Base-by-base conservation (phyloP, 768 basidiomycete genomes). In the Boletus eberwhitei region DNA sequence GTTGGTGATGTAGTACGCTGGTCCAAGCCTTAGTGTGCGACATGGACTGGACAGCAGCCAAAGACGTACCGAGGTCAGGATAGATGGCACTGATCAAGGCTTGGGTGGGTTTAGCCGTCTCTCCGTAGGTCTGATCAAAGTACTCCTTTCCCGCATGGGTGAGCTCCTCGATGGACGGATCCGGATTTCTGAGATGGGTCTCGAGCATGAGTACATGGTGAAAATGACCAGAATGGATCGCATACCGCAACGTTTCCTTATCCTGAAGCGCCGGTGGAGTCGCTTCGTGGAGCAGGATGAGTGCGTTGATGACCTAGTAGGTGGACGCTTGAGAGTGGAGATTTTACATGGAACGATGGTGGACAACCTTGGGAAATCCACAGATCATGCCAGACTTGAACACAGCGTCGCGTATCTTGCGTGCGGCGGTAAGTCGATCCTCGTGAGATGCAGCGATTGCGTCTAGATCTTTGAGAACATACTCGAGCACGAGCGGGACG, bases 361-460 rank as follows among this genome's bases (percentile, higher is more conserved):
- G 40, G 36, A 21, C 56, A 59, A 85, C 86, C 71, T 77, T 81
- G 3, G 84, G 77, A 60, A 80, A 82, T 8, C 86, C 86, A 50
- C 74, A 73, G 19, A 79, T 73, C 58, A 84, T 61, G 4, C 83
- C 86, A 5, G 80, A 76, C 63, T 86, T 85, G 70, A 88, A 79
- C 6, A 87, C 57, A 1, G 79, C 80, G 55, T 88, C 86, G 31
- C 83, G 73, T n/a, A 86, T 66, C 59, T 77, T 84, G 50, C 79
- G 74, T 37, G 79, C 79, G 3, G 86, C 71, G 8, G 74, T 42
- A 22, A 73, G 62, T 39, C 67, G 72, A 52, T 83, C 75, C 17
- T 72, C 64, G 8, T 69, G 62, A 1, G 56, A 21, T 54, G 61
- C 65, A 52, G 55, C 29, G 50, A 70, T 63, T 11, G 62, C 58